Conservation (phyloP, 192 early-diverging fungal genomes). For the Coemansia sp. region DNA sequence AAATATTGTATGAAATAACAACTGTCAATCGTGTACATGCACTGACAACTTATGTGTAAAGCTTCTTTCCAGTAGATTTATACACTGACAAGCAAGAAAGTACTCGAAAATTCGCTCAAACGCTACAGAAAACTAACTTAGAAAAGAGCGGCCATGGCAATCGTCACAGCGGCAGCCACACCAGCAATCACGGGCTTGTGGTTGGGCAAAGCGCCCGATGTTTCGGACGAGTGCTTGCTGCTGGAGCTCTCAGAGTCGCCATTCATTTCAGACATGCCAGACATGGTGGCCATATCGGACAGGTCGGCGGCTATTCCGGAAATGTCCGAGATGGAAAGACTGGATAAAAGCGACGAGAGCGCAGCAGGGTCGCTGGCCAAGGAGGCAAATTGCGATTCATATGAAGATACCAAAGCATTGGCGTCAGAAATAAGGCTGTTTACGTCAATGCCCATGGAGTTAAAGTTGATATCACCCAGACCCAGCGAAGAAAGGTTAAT, state of each 20-base stretch:
- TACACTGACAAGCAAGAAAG: not conserved
- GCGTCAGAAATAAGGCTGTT: not conserved
- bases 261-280: not conserved
- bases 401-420: not conserved
- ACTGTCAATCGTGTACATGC: too few species aligned
- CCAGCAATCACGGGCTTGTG: slow-evolving; percentile 20
- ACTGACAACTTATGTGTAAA: too few species aligned
- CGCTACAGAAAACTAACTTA: not conserved
- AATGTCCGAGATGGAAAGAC: not conserved
- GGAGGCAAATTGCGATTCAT: not conserved
- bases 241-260: not conserved
- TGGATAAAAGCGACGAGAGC: not conserved
- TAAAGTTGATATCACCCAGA: not conserved
- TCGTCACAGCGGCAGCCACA: slow-evolving; percentile 23
- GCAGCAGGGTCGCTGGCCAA: not conserved
- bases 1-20: too few species aligned
- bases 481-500: not conserved
- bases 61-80: not conserved
- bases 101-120: not conserved
- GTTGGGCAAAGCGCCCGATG: slow-evolving; percentile 12
- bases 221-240: not conserved
- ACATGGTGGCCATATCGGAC: not conserved
- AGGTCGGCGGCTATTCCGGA: not conserved
- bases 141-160: slow-evolving; percentile 23
- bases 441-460: not conserved